Evolutionary conservation across 2,329 filamentous ascomycete genomes (phyloP), one percentile per base, ranked within the genome.

Genomic region (Fulvia fulva): DNA sequence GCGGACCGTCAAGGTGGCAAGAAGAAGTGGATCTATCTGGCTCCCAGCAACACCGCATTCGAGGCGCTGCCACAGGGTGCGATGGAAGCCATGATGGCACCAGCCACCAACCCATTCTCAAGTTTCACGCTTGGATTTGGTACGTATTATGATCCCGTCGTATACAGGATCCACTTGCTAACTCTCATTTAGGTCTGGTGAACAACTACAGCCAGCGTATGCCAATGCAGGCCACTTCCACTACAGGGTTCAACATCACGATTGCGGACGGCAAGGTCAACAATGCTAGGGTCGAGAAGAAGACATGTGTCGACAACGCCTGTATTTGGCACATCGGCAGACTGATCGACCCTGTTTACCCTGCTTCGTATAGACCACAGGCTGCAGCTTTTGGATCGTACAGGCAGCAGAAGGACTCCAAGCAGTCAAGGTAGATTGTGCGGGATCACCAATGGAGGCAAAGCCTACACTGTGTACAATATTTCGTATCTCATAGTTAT

Each of bases 281-380:
- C n/a, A 62, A 63, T 55, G 57, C 58, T 11, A 43, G 47, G 21
- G 25, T 64, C 1, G 43, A 58, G 49, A 53, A 53, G 44, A 58
- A 60, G 22, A 49, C 60, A 19, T 64, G 62, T 54, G 55, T 47
- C 21, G 57, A 57, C 1, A 64, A 64, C 37, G 60, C 60, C 9
- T 64, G 62, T 53, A 55, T 62, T 19, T 60, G 60, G 58, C 14
- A 62, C 14, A n/a, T 62, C 21, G 53, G 56, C 3, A 56, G 62
- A 25, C 59, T 57, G 59, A 41, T 64, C 7, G 62, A 64, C 43
- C 62, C 62, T 6, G n/a, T 41, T 16, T 41, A 41, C n/a, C 34
- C 34, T 19, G 34, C 12, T 9, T 41, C 34, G 6, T 41, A 41
- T 16, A 41, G 34, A 16, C 12, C 34, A 16, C 34, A 41, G 34